These are phyloP conservation scores for Hirsutella rhossiliensis DNA, from an alignment of 2,329 filamentous ascomycete genomes.

Conservation along the genomic window DNA sequence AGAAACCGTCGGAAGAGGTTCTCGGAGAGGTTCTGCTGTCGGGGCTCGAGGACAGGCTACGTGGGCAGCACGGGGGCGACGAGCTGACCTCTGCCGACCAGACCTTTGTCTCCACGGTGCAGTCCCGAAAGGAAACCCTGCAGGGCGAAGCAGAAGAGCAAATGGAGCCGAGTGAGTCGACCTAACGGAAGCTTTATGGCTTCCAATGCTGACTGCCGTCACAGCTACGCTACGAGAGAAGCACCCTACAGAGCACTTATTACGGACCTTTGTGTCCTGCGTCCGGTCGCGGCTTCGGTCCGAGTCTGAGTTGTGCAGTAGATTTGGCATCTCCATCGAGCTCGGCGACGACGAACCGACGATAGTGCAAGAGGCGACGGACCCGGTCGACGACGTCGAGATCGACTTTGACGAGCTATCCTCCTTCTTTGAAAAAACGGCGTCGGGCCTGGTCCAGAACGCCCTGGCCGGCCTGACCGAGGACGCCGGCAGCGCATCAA, in stretches of 20 bases:
- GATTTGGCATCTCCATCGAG: conserved; percentile 22
- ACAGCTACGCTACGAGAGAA: conserved; percentile 21
- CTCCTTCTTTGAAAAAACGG: conserved; percentile 29
- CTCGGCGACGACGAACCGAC: conserved; percentile 12
- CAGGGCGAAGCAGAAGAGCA: conserved; percentile 14
- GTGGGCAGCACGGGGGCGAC: conserved; percentile 16
- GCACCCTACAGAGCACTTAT: conserved; percentile 26
- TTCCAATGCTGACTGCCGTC: conserved; percentile 2
- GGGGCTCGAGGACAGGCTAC: conserved; percentile 39
- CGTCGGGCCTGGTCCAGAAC: conserved; percentile 27
- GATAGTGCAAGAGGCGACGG: conserved; percentile 2
- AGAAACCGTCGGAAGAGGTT: conserved; percentile 36
- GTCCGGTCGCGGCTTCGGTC: conserved; percentile 20
- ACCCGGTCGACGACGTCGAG: conserved; percentile 15
- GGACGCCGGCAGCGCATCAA: conserved; percentile 6
- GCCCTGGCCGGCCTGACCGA: conserved; percentile 25
- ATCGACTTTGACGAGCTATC: conserved; percentile 28
- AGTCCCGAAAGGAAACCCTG: conserved; percentile 20
- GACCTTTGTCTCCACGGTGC: conserved; percentile 19
- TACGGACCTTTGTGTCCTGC: conserved; percentile 20
- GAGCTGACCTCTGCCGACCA: conserved; percentile 22
- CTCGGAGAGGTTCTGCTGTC: conserved; percentile 44
- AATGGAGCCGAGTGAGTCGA: conserved; percentile 5
- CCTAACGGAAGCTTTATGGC: not conserved
- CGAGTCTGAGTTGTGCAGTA: conserved; percentile 19